These are phyloP conservation scores for Batrachochytrium dendrobatidis DNA, from an alignment of 371 early-diverging fungal species.

Conservation along the genomic window DNA sequence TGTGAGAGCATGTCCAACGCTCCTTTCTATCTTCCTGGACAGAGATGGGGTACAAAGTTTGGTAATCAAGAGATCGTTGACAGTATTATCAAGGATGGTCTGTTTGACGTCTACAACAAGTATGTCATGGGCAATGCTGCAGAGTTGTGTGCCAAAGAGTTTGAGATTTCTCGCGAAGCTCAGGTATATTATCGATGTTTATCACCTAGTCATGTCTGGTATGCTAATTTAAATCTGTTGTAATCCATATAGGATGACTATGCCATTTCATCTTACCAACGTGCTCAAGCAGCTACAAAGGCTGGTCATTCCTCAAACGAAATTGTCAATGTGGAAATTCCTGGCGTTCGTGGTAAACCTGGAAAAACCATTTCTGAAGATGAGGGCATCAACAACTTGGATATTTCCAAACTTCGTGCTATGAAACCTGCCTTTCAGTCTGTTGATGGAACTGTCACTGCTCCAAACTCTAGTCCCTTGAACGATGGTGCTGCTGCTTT, in stretches of 20 bases:
- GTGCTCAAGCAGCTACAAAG: slow-evolving; percentile 79
- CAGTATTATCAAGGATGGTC: slow-evolving; percentile 85
- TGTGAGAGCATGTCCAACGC: slow-evolving; percentile 96
- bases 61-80: slow-evolving; percentile 77
- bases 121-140: slow-evolving; percentile 92
- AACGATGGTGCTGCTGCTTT: slow-evolving; percentile 93
- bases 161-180: slow-evolving; percentile 67
- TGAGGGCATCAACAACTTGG: slow-evolving; percentile 47
- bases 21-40: slow-evolving; percentile 68
- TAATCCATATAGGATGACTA: slow-evolving; percentile 60
- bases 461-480: slow-evolving; percentile 90
- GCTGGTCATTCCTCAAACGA: slow-evolving; percentile 74
- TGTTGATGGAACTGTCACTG: slow-evolving; percentile 84
- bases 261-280: slow-evolving; percentile 80
- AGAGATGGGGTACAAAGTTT: slow-evolving; percentile 50
- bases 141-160: slow-evolving; percentile 83
- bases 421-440: slow-evolving; percentile 85
- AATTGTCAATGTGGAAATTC: slow-evolving; percentile 79
- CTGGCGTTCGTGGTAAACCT: slow-evolving; percentile 79
- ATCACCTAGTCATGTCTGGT: background rate
- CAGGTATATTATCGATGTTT: slow-evolving; percentile 37
- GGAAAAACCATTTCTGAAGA: slow-evolving; percentile 74
- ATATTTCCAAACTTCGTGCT: slow-evolving; percentile 67
- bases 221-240: background rate
- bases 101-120: slow-evolving; percentile 85